phyloP scores from a whole-genome alignment of 495 filamentous ascomycete species.

The Penicillium tannophilum region DNA sequence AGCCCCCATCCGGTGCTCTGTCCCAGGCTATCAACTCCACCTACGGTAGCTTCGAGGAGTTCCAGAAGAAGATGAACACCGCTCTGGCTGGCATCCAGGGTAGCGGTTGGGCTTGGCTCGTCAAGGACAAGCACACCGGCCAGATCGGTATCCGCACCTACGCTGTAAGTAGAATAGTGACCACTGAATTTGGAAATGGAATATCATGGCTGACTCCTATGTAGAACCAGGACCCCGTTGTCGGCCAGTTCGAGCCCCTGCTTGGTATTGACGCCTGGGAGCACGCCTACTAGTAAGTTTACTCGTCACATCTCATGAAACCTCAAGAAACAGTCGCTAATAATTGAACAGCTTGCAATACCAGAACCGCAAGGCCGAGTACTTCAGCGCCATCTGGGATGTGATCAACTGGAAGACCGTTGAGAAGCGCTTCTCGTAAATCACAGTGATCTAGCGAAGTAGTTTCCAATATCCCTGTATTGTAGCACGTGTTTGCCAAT shows the following conservation, averaged over 20 bases:
- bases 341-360: slow-evolving; percentile 77
- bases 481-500: slow-evolving; percentile 18
- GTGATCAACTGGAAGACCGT: slow-evolving; percentile 97
- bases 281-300: slow-evolving; percentile 71
- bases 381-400: slow-evolving; percentile 96
- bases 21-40: slow-evolving; percentile 71
- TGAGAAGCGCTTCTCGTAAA: slow-evolving; percentile 72
- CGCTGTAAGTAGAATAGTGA: slow-evolving; percentile 50
- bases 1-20: slow-evolving; percentile 66
- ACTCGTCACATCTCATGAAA: background rate
- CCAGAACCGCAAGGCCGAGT: slow-evolving; percentile 98
- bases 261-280: slow-evolving; percentile 98
- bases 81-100: slow-evolving; percentile 89
- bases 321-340: slow-evolving; percentile 33
- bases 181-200: background rate
- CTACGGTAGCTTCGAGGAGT: slow-evolving; percentile 71
- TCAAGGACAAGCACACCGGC: slow-evolving; percentile 79
- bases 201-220: slow-evolving; percentile 12
- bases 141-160: slow-evolving; percentile 75
- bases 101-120: slow-evolving; percentile 93
- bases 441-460: slow-evolving; percentile 6
- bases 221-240: slow-evolving; percentile 89
- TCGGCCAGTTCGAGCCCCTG: slow-evolving; percentile 81
- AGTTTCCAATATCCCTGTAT: slow-evolving; percentile 19
- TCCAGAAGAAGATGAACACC: slow-evolving; percentile 77